phyloP scores from a whole-genome alignment of 2,329 filamentous ascomycete genomes.

The Pseudopyrenochaeta lycopersici region DNA sequence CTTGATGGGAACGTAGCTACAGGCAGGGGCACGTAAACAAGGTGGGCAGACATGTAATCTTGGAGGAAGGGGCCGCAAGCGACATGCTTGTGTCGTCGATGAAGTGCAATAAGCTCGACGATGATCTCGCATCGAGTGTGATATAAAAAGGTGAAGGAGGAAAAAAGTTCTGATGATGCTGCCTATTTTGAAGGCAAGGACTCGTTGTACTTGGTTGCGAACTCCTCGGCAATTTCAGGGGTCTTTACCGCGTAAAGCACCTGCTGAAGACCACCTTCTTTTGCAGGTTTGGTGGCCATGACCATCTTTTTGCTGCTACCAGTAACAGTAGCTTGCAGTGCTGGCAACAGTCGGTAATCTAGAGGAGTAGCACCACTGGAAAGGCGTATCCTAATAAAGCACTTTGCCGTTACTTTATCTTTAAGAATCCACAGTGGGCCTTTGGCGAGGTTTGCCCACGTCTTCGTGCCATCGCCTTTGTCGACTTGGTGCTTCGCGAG shows the following conservation, averaged over 20 bases:
- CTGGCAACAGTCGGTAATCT: constrained; percentile 43
- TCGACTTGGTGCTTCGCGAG: constrained; percentile 40
- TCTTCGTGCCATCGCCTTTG: constrained; percentile 30
- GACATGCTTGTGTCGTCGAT: not conserved
- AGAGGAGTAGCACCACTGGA: constrained; percentile 40
- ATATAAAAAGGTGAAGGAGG: not conserved
- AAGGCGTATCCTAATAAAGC: constrained; percentile 44
- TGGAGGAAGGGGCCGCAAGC: not conserved
- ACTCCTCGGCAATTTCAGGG: constrained; percentile 39
- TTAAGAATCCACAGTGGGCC: constrained; percentile 49
- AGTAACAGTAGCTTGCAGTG: constrained; percentile 30
- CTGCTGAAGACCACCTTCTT: constrained; percentile 33
- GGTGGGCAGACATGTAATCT: not conserved
- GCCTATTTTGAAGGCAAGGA: constrained; percentile 31
- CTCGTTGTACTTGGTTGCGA: constrained; percentile 40
- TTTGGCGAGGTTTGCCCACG: constrained; percentile 42
- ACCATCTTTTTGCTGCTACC: constrained; percentile 43
- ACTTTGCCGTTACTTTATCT: constrained; percentile 44
- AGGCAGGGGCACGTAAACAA: not conserved
- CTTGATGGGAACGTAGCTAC: constrained; percentile 14
- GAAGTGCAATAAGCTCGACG: not conserved
- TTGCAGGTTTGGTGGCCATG: constrained; percentile 28
- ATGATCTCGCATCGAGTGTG: not conserved
- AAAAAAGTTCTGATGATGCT: constrained; percentile 1
- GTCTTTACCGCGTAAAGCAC: constrained; percentile 40